A percentile compares a stretch with the other conserved stretches of the same genome.
phyloP scores from a whole-genome alignment of 2,329 filamentous ascomycete genomes.

The Cladosporium sp. region DNA sequence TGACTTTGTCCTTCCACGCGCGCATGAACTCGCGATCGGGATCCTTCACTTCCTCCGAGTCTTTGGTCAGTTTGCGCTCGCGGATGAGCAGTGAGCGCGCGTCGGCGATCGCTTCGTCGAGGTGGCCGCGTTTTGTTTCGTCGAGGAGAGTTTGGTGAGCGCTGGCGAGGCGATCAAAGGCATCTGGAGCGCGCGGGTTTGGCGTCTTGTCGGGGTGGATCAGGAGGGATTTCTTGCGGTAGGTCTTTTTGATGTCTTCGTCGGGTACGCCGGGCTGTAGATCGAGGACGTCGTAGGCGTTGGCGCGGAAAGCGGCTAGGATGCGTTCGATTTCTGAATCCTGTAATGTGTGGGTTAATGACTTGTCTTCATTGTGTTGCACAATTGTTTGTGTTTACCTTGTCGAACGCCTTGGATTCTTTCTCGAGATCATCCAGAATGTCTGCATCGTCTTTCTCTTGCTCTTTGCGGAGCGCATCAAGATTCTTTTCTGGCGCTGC shows the following conservation, averaged over 20 bases:
- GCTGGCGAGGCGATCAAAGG: slow-evolving; percentile 95
- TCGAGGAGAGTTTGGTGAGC: slow-evolving; percentile 88
- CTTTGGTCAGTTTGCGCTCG: slow-evolving; percentile 87
- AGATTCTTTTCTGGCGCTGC: slow-evolving; percentile 26
- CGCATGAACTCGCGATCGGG: slow-evolving; percentile 71
- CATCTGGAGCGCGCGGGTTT: slow-evolving; percentile 86
- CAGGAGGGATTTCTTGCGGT: slow-evolving; percentile 96
- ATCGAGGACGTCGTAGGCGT: slow-evolving; percentile 88
- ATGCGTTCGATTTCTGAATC: slow-evolving; percentile 96
- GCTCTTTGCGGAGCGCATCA: slow-evolving; percentile 28
- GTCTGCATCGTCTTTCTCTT: slow-evolving; percentile 55
- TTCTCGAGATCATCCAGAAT: slow-evolving; percentile 76
- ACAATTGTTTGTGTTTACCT: slow-evolving; percentile 49
- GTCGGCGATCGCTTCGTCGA: slow-evolving; percentile 95
- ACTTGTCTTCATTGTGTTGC: background rate
- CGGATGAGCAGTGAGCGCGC: slow-evolving; percentile 92
- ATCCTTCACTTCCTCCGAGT: slow-evolving; percentile 75
- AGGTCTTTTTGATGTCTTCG: slow-evolving; percentile 89
- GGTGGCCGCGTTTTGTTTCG: slow-evolving; percentile 79
- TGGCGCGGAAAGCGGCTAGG: slow-evolving; percentile 78
- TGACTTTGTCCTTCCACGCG: slow-evolving; percentile 87
- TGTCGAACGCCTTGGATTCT: slow-evolving; percentile 87
- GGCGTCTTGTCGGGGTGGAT: slow-evolving; percentile 98
- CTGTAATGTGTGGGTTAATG: slow-evolving; percentile 42
- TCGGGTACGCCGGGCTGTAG: slow-evolving; percentile 93